These are phyloP conservation scores for Malassezia sp. DNA, from an alignment of 1,284 basidiomycete genomes.

Conservation along the genomic window DNA sequence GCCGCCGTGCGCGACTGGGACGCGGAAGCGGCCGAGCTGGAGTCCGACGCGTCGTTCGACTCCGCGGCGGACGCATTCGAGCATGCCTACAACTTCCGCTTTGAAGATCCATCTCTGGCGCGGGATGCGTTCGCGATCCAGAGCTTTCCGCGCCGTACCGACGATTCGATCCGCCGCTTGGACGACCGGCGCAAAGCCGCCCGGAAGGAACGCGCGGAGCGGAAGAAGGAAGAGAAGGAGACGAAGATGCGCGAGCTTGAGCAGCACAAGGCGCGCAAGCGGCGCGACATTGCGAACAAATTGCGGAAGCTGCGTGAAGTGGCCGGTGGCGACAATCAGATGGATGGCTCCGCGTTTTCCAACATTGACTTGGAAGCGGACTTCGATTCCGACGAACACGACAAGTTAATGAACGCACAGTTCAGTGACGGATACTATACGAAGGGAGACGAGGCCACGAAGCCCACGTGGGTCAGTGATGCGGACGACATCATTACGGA, in stretches of 20 bases:
- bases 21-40: conserved; percentile 42
- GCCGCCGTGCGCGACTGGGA: conserved; percentile 32
- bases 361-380: conserved; percentile 35
- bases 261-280: conserved; percentile 32
- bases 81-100: conserved; percentile 45
- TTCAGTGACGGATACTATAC: conserved; percentile 40
- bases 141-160: conserved; percentile 32
- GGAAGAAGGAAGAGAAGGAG: conserved; percentile 41
- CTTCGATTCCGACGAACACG: conserved; percentile 43
- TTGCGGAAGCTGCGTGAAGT: conserved; percentile 34
- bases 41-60: conserved; percentile 40
- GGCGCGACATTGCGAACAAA: conserved; percentile 37
- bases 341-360: conserved; percentile 25
- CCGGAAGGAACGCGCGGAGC: conserved; percentile 31
- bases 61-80: conserved; percentile 43
- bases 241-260: conserved; percentile 37
- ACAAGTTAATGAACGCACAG: conserved; percentile 31
- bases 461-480: conserved; percentile 80
- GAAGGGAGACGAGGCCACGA: conserved; percentile 44
- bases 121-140: conserved; percentile 31
- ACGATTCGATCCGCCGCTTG: conserved; percentile 32
- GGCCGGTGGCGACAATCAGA: conserved; percentile 25
- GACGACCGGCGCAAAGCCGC: conserved; percentile 41
- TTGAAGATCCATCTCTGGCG: conserved; percentile 32
- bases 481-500: conserved; percentile 61